These are phyloP conservation scores for Sordariomycetes sp. DNA, from an alignment of 2,329 filamentous ascomycete genomes.

Conservation along the genomic window DNA sequence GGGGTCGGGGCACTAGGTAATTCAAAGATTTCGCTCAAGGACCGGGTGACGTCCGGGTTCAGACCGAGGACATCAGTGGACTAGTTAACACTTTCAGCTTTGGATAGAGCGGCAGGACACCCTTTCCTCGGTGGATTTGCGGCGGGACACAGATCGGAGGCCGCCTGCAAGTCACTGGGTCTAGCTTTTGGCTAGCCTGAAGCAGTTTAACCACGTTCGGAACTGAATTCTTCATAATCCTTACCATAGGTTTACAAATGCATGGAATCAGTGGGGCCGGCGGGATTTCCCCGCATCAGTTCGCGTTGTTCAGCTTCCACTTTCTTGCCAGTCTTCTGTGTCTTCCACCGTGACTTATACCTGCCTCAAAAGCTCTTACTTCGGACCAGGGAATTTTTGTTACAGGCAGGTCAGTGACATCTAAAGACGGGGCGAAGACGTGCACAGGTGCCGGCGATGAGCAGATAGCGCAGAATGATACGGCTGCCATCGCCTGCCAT, in stretches of 20 bases:
- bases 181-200: neutral
- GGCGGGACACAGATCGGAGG: neutral
- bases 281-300: neutral
- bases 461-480: neutral
- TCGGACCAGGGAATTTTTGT: neutral
- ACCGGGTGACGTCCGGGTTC: constrained; percentile 22
- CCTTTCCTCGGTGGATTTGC: neutral
- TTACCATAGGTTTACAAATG: neutral
- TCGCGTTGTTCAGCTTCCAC: neutral
- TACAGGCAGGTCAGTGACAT: neutral
- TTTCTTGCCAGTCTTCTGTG: neutral
- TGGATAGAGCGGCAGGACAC: constrained; percentile 10
- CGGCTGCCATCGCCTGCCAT: constrained; percentile 1
- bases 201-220: too few relatives aligned
- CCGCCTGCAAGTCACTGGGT: neutral
- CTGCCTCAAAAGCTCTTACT: too few relatives aligned
- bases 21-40: constrained; percentile 20
- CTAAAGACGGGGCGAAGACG: neutral
- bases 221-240: neutral
- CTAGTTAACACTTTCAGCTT: constrained; percentile 22
- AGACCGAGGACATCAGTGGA: constrained; percentile 21
- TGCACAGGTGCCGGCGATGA: neutral
- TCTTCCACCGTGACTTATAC: neutral
- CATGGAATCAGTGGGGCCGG: neutral
- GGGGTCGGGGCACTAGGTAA: constrained; percentile 27